Base-by-base conservation (phyloP, 352 stramenopile genomes). In the Phytophthora rubi region DNA sequence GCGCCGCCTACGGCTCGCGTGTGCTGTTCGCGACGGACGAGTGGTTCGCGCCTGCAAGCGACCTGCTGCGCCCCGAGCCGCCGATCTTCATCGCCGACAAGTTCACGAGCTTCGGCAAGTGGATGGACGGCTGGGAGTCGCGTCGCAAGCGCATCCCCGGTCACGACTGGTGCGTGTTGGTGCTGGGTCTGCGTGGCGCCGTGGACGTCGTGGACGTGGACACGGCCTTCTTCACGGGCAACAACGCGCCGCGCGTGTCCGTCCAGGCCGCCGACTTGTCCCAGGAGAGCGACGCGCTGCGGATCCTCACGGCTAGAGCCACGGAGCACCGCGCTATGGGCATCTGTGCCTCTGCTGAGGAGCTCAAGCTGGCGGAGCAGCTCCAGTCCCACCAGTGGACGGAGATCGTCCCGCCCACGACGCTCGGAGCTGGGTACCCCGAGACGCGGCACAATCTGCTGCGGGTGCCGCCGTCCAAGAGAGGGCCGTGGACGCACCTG, bases 111-210 rank as follows among this genome's bases (percentile, higher is more conserved):
- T 97, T 94, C 59, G 93, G 94, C 64, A 98, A 98, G 75, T 98
- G 97, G 75, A 98, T 99, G 95, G 94, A 98, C 78, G 94, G 95
- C 15, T 98, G 95, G 95, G 96, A 98, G 76, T 98, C 94, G 26
- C 93, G 94, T 0, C 83, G 95, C 65, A 97, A 98, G 76, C 82
- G 83, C 54, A 75, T 85, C 13, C 70, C 87, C 3, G 90, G 90
- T 7, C 90, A 93, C 62, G 97, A 99, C 82, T 99, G 94, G 92
- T 92, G 90, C 58, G 76, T 98, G 28, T 53, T 99, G 12, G 88
- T 94, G 58, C 76, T 99, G 21, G 95, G 94, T 0, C 76, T 93
- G 48, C 80, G 82, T 15, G 85, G 84, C 3, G 67, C 75, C 23
- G 68, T 97, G 47, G 75, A 80, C 4, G 73, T 83, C 23, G 63